These are phyloP conservation scores for Microdochium trichocladiopsis DNA, from an alignment of 2,329 filamentous ascomycete genomes.

Conservation along the genomic window DNA sequence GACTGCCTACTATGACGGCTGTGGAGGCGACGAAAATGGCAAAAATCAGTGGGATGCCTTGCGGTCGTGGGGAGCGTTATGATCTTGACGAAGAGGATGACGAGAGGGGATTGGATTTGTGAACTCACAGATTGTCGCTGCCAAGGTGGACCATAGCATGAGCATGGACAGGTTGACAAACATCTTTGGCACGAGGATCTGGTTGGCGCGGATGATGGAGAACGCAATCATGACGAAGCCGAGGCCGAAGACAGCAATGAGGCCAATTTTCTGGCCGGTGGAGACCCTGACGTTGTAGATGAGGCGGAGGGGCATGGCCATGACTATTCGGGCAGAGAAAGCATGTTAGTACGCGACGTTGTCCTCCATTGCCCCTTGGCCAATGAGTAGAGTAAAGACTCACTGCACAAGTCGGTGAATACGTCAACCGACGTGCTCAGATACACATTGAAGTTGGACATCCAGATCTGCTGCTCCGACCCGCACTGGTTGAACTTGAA, in stretches of 20 bases:
- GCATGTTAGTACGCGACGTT: constrained; percentile 1
- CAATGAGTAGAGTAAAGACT: neutral
- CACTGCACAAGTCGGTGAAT: constrained; percentile 18
- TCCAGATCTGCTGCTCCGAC: constrained; percentile 9
- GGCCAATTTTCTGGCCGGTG: constrained; percentile 16
- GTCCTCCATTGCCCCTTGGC: neutral
- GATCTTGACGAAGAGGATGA: too few relatives aligned
- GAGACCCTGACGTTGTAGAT: constrained; percentile 20
- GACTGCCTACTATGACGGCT: constrained; percentile 15
- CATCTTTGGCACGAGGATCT: constrained; percentile 11
- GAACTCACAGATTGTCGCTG: constrained; percentile 13
- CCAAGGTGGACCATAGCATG: constrained; percentile 16
- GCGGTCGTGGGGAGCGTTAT: too few relatives aligned
- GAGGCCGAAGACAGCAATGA: constrained; percentile 18
- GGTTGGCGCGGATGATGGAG: constrained; percentile 19
- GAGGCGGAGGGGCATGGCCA: constrained; percentile 19
- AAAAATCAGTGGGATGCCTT: neutral
- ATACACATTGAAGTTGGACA: constrained; percentile 16
- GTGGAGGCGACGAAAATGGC: neutral
- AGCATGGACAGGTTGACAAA: constrained; percentile 16
- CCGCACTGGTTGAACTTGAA: constrained; percentile 16
- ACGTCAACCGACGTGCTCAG: constrained; percentile 19
- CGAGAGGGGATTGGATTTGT: neutral
- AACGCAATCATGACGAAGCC: constrained; percentile 21
- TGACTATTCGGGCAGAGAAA: constrained; percentile 6